phyloP scores from a whole-genome alignment of 2,329 filamentous ascomycete genomes.

The Penicillium crustosum region DNA sequence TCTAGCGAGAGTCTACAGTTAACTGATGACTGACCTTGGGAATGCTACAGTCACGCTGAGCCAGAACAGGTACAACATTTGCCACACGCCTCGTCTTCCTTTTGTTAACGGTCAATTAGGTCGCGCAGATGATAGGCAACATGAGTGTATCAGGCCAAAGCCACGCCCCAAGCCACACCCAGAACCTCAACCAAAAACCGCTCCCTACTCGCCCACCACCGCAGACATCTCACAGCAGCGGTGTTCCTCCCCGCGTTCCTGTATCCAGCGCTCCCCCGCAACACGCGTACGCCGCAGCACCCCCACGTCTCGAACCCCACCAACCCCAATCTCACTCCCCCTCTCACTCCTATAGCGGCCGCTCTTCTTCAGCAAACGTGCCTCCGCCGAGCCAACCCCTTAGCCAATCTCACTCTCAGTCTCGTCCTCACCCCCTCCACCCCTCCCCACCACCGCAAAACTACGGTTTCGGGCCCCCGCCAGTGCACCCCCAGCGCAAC shows the following conservation, averaged over 20 bases:
- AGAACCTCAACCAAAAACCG: constrained; percentile 27
- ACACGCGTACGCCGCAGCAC: constrained; percentile 20
- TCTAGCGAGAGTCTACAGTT: constrained; percentile 1
- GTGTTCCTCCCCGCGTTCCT: constrained; percentile 28
- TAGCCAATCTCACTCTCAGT: constrained; percentile 46
- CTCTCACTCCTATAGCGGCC: constrained; percentile 21
- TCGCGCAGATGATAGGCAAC: constrained; percentile 46
- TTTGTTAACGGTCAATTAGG: constrained; percentile 31
- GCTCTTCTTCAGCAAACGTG: constrained; percentile 18
- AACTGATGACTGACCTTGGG: constrained; percentile 21
- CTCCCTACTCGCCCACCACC: constrained; percentile 28
- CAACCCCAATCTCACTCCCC: constrained; percentile 10
- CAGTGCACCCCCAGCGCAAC: constrained; percentile 52
- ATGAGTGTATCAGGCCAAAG: constrained; percentile 34
- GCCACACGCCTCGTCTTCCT: not conserved
- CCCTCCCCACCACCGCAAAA: constrained; percentile 47
- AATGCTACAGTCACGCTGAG: constrained; percentile 64
- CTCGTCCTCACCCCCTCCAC: constrained; percentile 42
- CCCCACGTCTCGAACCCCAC: constrained; percentile 19
- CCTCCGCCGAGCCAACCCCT: constrained; percentile 20
- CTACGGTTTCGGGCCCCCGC: constrained; percentile 53
- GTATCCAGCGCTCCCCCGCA: constrained; percentile 26
- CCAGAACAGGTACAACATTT: constrained; percentile 61
- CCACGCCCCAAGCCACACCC: constrained; percentile 20
- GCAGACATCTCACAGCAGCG: constrained; percentile 21